Evolutionary conservation across 768 basidiomycete species (phyloP).

Genomic region (Leucocoprinus sp.): DNA sequence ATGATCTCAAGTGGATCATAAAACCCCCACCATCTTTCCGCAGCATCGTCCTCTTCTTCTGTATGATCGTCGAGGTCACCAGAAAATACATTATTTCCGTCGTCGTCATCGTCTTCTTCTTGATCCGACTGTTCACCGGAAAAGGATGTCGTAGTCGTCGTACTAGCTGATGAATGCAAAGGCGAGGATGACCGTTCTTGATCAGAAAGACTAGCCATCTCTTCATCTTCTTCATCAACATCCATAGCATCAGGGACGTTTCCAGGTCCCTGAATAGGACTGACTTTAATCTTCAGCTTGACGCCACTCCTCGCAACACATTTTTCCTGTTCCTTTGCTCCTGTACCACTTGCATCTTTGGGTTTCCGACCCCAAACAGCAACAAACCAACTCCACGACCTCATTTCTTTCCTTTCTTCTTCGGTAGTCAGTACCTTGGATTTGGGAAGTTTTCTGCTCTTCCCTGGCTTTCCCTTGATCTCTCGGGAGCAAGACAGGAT

Average conservation of each 20-base stretch:
- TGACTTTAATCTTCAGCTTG: conserved; percentile 1
- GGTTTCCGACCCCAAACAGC: conserved; percentile 63
- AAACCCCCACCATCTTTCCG: conserved; percentile 72
- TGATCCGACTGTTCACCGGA: not conserved
- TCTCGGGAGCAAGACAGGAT: conserved; percentile 18
- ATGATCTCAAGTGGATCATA: conserved; percentile 55
- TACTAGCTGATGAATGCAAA: not conserved
- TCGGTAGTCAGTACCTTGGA: conserved; percentile 13
- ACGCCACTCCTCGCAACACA: conserved; percentile 26
- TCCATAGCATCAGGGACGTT: not conserved
- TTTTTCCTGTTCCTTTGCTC: conserved; percentile 30
- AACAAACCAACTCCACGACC: conserved; percentile 72
- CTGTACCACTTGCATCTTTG: conserved; percentile 11
- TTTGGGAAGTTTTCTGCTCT: conserved; percentile 19
- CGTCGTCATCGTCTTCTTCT: conserved; percentile 1
- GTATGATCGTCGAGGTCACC: too few relatives aligned
- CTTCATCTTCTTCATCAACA: conserved; percentile 9
- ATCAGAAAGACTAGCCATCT: conserved; percentile 1
- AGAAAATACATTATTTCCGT: too few relatives aligned
- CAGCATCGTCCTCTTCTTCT: conserved; percentile 27
- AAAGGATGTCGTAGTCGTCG: not conserved
- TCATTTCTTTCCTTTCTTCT: conserved; percentile 45
- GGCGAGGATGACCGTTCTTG: not conserved
- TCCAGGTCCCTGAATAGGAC: not conserved
- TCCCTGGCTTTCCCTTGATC: conserved; percentile 32